Conservation (phyloP, 805 yeast species). For the Deakozyma indianensis region DNA sequence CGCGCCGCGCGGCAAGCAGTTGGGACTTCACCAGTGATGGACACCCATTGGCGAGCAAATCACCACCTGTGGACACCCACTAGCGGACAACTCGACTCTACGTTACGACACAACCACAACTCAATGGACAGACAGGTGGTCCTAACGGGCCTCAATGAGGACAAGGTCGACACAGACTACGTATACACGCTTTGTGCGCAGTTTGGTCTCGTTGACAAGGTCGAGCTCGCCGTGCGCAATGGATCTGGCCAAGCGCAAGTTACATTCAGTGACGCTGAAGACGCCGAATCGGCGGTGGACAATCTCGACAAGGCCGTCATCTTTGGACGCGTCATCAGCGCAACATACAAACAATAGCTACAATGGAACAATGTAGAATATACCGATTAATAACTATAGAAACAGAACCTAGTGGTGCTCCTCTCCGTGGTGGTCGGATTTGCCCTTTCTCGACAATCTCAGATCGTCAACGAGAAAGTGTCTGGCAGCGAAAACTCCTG, state of each 20-base stretch:
- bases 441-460: constrained; percentile 14
- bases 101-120: too few relatives aligned
- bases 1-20: background rate
- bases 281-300: constrained; percentile 21
- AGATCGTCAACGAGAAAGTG: constrained; percentile 13
- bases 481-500: constrained; percentile 15
- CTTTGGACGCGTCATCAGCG: constrained; percentile 14
- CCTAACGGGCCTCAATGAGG: constrained; percentile 2
- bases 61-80: too few relatives aligned
- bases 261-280: constrained; percentile 16
- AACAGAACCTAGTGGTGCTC: background rate
- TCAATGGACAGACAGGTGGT: too few relatives aligned
- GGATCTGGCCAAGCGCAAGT: constrained; percentile 15
- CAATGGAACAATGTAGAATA: constrained; percentile 3
- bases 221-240: constrained; percentile 9
- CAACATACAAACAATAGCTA: constrained; percentile 9
- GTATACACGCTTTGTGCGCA: constrained; percentile 15
- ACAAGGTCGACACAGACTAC: constrained; percentile 10
- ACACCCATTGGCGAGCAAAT: too few relatives aligned
- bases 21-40: too few relatives aligned
- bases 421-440: constrained; percentile 5
- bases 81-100: too few relatives aligned
- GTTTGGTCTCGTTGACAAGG: constrained; percentile 19
- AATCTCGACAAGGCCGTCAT: constrained; percentile 18
- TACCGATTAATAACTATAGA: background rate